Evolutionary conservation across 2,329 filamentous ascomycete genomes (phyloP).

Genomic region (Alternaria dauci): DNA sequence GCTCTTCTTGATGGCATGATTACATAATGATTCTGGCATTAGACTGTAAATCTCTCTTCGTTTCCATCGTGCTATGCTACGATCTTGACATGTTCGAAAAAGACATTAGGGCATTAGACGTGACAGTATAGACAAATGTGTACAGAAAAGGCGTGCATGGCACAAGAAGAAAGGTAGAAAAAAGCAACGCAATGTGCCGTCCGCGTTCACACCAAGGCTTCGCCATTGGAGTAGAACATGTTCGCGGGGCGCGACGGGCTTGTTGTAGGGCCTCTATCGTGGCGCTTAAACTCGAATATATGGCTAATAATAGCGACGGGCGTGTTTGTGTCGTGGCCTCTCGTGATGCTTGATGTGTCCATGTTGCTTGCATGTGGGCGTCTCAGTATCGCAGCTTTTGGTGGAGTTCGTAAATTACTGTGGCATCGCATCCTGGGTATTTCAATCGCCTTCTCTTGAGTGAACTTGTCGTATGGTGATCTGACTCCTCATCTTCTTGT

Average conservation of each 20-base stretch:
- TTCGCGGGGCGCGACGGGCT: neutral
- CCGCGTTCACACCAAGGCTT: neutral
- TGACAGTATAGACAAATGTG: neutral
- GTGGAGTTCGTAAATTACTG: neutral
- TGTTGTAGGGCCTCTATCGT: neutral
- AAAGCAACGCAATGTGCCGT: neutral
- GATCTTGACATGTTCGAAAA: neutral
- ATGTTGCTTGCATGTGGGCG: neutral
- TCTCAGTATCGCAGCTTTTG: neutral
- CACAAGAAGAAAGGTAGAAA: neutral
- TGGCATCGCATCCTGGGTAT: neutral
- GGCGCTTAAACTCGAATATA: neutral
- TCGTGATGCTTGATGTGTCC: neutral
- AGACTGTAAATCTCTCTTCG: neutral
- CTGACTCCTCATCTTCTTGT: conserved; percentile 28
- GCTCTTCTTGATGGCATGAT: neutral
- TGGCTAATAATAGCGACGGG: neutral
- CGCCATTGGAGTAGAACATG: neutral
- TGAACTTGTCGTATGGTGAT: conserved; percentile 26
- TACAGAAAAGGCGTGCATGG: neutral
- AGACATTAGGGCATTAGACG: neutral
- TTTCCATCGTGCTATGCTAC: neutral
- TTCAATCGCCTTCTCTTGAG: neutral
- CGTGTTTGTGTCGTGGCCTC: neutral
- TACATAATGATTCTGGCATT: neutral